phyloP scores from a whole-genome alignment of 2,329 filamentous ascomycete species.

The Verticillium albo-atrum region DNA sequence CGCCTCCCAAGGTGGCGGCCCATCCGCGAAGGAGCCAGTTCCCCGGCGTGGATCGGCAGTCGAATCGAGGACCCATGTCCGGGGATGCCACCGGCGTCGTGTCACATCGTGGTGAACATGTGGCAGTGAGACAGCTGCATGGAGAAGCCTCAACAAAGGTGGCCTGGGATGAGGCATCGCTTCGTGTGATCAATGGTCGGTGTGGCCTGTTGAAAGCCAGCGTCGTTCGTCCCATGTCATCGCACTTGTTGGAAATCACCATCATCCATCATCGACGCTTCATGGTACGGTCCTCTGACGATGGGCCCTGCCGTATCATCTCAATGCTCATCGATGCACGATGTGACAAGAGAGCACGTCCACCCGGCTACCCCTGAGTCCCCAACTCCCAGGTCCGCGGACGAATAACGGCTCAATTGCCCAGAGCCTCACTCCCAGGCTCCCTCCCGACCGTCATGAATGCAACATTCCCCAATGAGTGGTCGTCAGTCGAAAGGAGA shows the following conservation, averaged over 20 bases:
- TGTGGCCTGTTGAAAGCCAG: no score
- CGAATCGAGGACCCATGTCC: neutral
- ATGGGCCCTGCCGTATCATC: no score
- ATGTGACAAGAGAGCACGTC: no score
- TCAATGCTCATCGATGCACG: no score
- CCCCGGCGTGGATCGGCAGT: neutral
- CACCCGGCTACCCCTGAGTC: no score
- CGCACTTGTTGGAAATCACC: no score
- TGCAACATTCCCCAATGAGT: neutral
- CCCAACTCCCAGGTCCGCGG: no score
- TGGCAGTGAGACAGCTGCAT: neutral
- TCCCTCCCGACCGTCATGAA: neutral
- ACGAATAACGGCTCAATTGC: neutral
- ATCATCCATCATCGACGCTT: no score
- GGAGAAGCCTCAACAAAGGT: neutral
- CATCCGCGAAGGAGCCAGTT: neutral
- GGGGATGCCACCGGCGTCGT: neutral
- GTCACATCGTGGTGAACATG: neutral
- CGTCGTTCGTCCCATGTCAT: no score
- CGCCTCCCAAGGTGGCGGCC: neutral
- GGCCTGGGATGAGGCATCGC: no score
- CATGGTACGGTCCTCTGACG: no score
- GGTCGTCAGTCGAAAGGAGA: neutral
- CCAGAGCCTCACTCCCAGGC: neutral
- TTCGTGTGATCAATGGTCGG: no score